Evolutionary conservation across 1,284 basidiomycete genomes (phyloP).

Genomic region (Mycena sp.): DNA sequence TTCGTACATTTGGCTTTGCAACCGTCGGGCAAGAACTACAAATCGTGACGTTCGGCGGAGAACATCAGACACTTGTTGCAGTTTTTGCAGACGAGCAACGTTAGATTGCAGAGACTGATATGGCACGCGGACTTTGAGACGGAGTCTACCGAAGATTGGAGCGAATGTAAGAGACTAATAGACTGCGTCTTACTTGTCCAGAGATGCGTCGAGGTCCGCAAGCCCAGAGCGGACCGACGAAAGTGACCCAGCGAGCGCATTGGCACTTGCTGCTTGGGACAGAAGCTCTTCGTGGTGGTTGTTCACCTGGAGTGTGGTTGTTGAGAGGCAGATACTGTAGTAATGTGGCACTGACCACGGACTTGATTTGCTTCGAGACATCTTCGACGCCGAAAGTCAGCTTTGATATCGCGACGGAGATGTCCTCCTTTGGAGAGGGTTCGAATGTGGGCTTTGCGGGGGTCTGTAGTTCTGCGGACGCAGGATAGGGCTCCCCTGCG

Average conservation of each 20-base stretch:
- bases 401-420: constrained; percentile 86
- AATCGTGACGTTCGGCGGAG: constrained; percentile 85
- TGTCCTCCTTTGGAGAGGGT: constrained; percentile 80
- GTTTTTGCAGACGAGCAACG: constrained; percentile 76
- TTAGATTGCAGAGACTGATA: constrained; percentile 78
- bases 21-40: constrained; percentile 79
- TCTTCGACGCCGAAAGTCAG: constrained; percentile 89
- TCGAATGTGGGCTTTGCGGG: constrained; percentile 53
- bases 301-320: constrained; percentile 58
- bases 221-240: constrained; percentile 70
- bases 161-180: constrained; percentile 26
- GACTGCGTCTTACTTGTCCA: constrained; percentile 69
- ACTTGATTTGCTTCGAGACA: constrained; percentile 86
- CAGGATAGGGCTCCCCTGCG: constrained; percentile 78
- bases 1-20: constrained; percentile 83
- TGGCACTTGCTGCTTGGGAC: constrained; percentile 75
- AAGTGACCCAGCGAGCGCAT: constrained; percentile 70
- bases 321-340: constrained; percentile 6
- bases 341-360: constrained; percentile 64
- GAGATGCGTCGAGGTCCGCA: constrained; percentile 70
- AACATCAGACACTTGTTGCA: constrained; percentile 86
- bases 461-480: constrained; percentile 40
- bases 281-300: constrained; percentile 79
- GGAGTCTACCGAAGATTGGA: constrained; percentile 61
- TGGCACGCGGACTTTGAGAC: constrained; percentile 84